Base-by-base conservation (phyloP, 768 basidiomycete species). In the Lentinula edodes region DNA sequence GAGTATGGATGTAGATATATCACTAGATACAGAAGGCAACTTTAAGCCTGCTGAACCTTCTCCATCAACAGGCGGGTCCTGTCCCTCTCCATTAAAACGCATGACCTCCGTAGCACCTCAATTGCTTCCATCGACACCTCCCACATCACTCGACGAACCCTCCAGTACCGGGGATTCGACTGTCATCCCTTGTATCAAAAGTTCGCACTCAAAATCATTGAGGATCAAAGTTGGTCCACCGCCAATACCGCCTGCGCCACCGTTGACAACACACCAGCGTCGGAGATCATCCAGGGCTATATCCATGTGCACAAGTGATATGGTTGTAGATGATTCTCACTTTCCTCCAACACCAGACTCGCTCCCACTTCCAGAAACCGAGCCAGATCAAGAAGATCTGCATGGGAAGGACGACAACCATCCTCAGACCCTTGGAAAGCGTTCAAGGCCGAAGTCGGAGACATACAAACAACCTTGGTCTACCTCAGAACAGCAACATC, bases 381-480 rank as follows among this genome's bases (percentile, higher is more conserved):
- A 23, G 9, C 35, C n/a, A 15, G 58, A 52, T 41, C 34, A 46
- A 5, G 58, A 46, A 16, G 41, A 41, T 8, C 16, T 13, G 18
- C 18, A 23, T 32, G 41, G 34, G 41, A 28, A 56, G 41, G 55
- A 56, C 38, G 54, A 66, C 20, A 56, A 60, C 32, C 58, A 69
- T 51, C 20, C 63, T 36, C 66, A 63, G 54, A 50, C 57, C 56
- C 67, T 70, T 38, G 67, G 72, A 43, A 74, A 75, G 59, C 43
- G 58, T 20, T n/a, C 42, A 6, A 59, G 43, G 18, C 75, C 78
- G 1, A 83, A 80, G 66, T 77, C 87, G 0, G 88, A 90, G 64
- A 92, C 90, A n/a, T 93, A 90, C 74, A 92, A 92, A 69, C 86
- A 88, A 62, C 81, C 87, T 0, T 93, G 91, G 91, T 83, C 86